Conservation (phyloP, 176 grass and related monocot genomes). For the Triticum turgidum region DNA sequence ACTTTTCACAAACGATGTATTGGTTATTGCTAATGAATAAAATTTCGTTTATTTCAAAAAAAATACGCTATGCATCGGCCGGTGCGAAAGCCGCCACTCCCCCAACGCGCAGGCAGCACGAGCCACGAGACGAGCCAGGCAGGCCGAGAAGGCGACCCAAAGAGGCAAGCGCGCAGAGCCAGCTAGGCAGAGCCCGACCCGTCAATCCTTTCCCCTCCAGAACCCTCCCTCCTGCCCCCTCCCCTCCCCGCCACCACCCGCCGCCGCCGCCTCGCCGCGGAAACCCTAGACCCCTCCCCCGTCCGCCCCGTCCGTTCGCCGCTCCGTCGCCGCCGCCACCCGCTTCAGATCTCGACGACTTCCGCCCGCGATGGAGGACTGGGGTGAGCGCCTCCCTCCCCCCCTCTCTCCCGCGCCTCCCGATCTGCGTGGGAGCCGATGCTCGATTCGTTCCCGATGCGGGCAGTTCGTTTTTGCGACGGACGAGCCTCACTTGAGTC, state of each 20-base stretch:
- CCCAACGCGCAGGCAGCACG: too few species aligned
- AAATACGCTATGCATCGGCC: too few species aligned
- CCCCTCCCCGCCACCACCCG: not conserved
- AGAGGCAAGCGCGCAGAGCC: not conserved
- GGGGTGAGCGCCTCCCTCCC: constrained; percentile 33
- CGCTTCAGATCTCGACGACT: constrained; percentile 29
- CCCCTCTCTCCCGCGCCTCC: not conserved
- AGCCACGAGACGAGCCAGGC: not conserved
- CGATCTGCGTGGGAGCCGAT: not conserved
- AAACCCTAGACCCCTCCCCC: constrained; percentile 18
- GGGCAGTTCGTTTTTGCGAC: not conserved
- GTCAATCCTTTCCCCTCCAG: not conserved
- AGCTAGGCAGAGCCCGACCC: not conserved
- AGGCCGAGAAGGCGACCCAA: too few species aligned
- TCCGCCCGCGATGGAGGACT: constrained; percentile 44
- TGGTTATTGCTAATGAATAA: too few species aligned
- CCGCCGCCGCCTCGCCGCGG: not conserved
- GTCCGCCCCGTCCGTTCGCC: too few species aligned
- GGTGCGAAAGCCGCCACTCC: too few species aligned
- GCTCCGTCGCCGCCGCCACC: not conserved
- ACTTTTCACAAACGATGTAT: too few species aligned
- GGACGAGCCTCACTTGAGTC: too few species aligned
- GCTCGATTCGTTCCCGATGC: not conserved
- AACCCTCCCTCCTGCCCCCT: constrained; percentile 33
- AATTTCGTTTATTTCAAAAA: too few species aligned